phyloP scores from a whole-genome alignment of 2,329 filamentous ascomycete genomes.

The Leptodontidium sp. region DNA sequence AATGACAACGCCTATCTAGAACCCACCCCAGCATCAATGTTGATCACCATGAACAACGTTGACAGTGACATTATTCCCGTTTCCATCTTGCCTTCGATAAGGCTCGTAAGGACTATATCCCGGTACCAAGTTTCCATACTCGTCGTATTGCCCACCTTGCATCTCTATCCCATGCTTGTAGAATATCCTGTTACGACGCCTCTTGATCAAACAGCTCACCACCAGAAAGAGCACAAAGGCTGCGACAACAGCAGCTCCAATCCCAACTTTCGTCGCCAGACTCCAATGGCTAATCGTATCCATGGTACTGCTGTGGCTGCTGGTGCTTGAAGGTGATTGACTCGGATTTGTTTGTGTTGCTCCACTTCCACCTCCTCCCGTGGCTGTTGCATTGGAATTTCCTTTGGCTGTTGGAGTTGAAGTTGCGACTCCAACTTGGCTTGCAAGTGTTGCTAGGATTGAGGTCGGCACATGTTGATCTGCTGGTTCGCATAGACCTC shows the following conservation, averaged over 20 bases:
- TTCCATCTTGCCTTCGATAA: conserved; percentile 14
- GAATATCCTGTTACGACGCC: not conserved
- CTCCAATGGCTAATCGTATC: conserved; percentile 19
- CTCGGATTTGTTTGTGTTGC: conserved; percentile 22
- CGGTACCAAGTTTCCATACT: conserved; percentile 17
- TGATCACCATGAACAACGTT: conserved; percentile 32
- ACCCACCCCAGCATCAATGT: not conserved
- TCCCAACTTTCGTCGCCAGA: conserved; percentile 16
- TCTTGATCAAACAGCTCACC: not conserved
- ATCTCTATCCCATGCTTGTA: conserved; percentile 7
- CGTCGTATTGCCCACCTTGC: conserved; percentile 16
- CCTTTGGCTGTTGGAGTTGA: conserved; percentile 17
- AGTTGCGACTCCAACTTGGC: conserved; percentile 24
- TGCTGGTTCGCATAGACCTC: conserved; percentile 28
- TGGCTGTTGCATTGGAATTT: conserved; percentile 16
- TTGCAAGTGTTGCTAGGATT: conserved; percentile 24
- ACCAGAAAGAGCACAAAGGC: conserved; percentile 3
- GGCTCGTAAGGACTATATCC: conserved; percentile 27
- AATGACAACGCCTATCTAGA: not conserved
- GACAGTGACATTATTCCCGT: conserved; percentile 27
- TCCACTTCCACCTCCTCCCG: not conserved
- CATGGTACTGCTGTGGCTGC: not conserved
- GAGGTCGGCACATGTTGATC: conserved; percentile 27
- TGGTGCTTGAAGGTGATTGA: not conserved
- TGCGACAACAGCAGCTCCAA: conserved; percentile 17